Base-by-base conservation (phyloP, 352 stramenopile genomes). In the Phytopythium mirpurense region DNA sequence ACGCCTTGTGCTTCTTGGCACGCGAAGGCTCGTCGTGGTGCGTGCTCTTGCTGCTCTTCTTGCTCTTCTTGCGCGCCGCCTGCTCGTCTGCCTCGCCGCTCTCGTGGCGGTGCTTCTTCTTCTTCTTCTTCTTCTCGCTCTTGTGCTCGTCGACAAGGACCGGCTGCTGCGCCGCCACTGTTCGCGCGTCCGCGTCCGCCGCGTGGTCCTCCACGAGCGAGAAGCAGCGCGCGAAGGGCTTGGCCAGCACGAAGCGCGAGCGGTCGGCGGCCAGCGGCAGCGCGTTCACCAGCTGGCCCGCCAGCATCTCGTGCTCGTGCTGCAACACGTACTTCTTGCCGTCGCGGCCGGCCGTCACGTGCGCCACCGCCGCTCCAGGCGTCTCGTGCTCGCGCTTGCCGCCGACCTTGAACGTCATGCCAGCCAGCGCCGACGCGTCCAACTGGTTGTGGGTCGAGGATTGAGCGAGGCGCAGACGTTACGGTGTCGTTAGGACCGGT, bases 211-310 rank as follows among this genome's bases (percentile, higher is more conserved):
- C 66, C 15, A 92, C 67, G 11, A 92, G 66, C 31, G 82, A 90
- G 42, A 90, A 88, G 47, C 74, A 86, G 44, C 74, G 74, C 37
- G 76, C 65, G 53, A 92, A 92, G 0, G 81, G 81, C 56, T 90
- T 90, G 41, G 70, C 81, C 14, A 92, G 65, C 40, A 74, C 68
- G 26, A 85, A 90, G 7, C 70, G 77, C 43, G 72, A 65, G 45
- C 77, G 81, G 49, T 92, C 63, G 31, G 67, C 63, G 1, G 74
- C 68, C 7, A 74, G 51, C 18, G 81, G 78, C 50, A 92, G 78
- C 11, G 81, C 81, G 47, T 92, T 92, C 51, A 87, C 78, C 29
- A 92, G 67, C 59, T 90, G 81, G n/a, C 78, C 65, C 21, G 81
- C 81, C 15, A 90, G 70, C 64, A 86, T 65, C 4, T 54, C 47